phyloP scores from a whole-genome alignment of 305 asterid genomes.

The Solanum chacoense region DNA sequence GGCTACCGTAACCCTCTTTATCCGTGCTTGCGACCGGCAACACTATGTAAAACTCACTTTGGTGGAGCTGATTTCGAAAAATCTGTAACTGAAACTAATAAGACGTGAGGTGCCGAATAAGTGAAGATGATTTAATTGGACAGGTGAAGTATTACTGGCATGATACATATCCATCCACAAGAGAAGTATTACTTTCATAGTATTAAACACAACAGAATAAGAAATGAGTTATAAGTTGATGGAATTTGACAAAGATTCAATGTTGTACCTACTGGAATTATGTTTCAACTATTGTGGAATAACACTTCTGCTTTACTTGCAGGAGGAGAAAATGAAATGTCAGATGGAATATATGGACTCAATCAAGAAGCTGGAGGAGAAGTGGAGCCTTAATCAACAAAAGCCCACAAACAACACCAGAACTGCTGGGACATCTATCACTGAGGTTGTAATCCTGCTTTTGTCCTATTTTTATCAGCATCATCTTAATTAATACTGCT shows the following conservation, averaged over 20 bases:
- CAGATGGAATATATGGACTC: slow-evolving; percentile 95
- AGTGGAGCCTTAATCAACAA: slow-evolving; percentile 68
- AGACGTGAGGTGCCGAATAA: neutral
- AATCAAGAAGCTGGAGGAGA: slow-evolving; percentile 86
- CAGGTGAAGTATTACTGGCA: neutral
- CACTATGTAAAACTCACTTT: neutral
- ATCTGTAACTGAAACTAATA: neutral
- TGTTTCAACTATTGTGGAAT: slow-evolving; percentile 1
- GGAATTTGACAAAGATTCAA: neutral
- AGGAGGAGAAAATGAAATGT: slow-evolving; percentile 93
- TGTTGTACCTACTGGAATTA: slow-evolving; percentile 3
- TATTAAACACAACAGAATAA: neutral
- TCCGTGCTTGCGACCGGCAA: neutral
- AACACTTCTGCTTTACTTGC: slow-evolving; percentile 6
- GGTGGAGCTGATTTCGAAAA: neutral
- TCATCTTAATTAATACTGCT: neutral
- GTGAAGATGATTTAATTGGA: neutral
- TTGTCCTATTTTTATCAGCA: neutral
- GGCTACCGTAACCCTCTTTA: neutral
- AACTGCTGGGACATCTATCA: slow-evolving; percentile 2
- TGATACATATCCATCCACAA: neutral
- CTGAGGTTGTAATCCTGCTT: slow-evolving; percentile 34
- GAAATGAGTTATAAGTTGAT: neutral
- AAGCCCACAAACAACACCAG: slow-evolving; percentile 44
- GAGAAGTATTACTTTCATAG: neutral